These are phyloP conservation scores for Camelina laxa DNA, from an alignment of 345 rosid species.

Conservation along the genomic window DNA sequence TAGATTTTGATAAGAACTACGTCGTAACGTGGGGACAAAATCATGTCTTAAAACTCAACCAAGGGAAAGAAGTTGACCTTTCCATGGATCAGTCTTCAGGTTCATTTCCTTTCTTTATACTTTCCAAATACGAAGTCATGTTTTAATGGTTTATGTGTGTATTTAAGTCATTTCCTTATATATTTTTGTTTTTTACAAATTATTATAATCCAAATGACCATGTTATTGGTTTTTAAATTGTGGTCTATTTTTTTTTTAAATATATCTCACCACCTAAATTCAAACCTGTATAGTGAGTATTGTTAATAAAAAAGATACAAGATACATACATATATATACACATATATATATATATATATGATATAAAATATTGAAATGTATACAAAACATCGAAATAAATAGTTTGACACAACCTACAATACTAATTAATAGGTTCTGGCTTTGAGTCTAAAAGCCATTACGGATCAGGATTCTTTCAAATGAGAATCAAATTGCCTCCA, in stretches of 20 bases:
- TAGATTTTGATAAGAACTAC: conserved; percentile 19
- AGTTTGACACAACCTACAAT: neutral
- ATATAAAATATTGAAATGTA: neutral
- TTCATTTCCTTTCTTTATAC: neutral
- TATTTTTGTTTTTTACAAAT: neutral
- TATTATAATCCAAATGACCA: neutral
- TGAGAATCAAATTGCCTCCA: conserved; percentile 54
- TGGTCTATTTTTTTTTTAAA: too few relatives aligned
- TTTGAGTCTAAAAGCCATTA: conserved; percentile 55
- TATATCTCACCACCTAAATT: neutral
- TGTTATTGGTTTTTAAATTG: neutral
- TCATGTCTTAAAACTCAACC: conserved; percentile 2
- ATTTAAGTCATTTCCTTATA: neutral
- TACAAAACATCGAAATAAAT: neutral
- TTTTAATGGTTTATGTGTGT: neutral
- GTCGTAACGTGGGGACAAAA: conserved; percentile 33
- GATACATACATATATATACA: too few relatives aligned
- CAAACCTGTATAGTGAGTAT: neutral
- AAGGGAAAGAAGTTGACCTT: conserved; percentile 27
- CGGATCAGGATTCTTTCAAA: conserved; percentile 57
- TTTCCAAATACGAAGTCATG: neutral
- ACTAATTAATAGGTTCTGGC: neutral
- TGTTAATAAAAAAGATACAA: neutral
- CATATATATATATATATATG: neutral
- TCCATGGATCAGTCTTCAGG: conserved; percentile 34